Percentiles rank a stretch among this genome's conserved stretches.
Evolutionary conservation across 1,284 basidiomycete genomes (phyloP).

Genomic region (Irpex rosettiformis): DNA sequence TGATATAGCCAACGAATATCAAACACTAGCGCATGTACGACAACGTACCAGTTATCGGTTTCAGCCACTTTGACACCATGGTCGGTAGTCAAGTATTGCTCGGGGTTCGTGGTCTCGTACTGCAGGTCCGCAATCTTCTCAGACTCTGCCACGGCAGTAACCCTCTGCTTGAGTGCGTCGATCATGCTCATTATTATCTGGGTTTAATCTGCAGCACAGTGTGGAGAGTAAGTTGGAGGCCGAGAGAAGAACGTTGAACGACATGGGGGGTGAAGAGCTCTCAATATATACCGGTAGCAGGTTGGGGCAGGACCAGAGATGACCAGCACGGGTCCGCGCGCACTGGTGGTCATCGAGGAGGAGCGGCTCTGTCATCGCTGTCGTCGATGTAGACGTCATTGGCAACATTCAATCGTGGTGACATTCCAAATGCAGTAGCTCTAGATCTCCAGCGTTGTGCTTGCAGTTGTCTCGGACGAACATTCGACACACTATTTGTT

Average conservation of each 20-base stretch:
- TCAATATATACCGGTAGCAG: constrained; percentile 4
- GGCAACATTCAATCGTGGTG: not conserved
- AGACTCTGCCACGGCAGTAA: constrained; percentile 29
- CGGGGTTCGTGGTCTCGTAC: constrained; percentile 34
- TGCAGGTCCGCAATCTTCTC: constrained; percentile 46
- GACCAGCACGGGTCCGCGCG: not conserved
- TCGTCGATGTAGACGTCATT: constrained; percentile 10
- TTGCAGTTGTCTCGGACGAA: no score
- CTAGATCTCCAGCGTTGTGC: not conserved
- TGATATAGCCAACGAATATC: not conserved
- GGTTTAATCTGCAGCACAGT: not conserved
- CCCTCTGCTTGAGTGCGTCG: constrained; percentile 25
- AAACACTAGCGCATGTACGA: not conserved
- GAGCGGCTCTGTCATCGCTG: not conserved
- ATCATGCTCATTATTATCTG: constrained; percentile 20
- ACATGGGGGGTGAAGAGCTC: not conserved
- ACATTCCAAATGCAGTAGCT: not conserved
- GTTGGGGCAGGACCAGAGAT: not conserved
- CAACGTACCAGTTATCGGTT: constrained; percentile 60
- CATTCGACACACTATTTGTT: not conserved
- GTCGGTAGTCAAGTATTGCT: constrained; percentile 51
- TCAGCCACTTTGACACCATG: constrained; percentile 56
- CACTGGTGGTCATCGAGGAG: not conserved
- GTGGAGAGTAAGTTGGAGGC: not conserved
- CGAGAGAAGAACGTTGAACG: not conserved